phyloP scores from a whole-genome alignment of 179 eudicot species.

The Beta corolliflora region DNA sequence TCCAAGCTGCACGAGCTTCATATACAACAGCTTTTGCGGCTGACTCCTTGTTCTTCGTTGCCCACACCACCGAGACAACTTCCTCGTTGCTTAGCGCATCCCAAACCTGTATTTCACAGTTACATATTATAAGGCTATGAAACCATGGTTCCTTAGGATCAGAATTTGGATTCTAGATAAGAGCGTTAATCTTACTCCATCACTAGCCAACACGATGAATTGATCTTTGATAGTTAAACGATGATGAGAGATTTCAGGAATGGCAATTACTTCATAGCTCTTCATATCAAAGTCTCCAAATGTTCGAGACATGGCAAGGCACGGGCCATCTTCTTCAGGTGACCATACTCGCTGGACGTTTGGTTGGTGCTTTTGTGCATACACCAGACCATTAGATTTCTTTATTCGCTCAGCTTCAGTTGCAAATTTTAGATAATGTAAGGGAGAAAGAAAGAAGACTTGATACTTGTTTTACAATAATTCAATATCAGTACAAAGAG shows the following conservation, averaged over 20 bases:
- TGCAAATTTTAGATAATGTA: too few relatives aligned
- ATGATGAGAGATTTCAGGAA: slow-evolving; percentile 55
- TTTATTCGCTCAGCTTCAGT: slow-evolving; percentile 67
- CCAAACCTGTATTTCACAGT: slow-evolving; percentile 55
- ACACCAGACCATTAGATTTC: slow-evolving; percentile 56
- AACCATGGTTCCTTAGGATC: too few relatives aligned
- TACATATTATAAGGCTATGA: too few relatives aligned
- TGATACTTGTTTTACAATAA: too few relatives aligned
- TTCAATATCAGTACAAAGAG: too few relatives aligned
- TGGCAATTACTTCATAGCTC: slow-evolving; percentile 57
- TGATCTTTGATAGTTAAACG: slow-evolving; percentile 52
- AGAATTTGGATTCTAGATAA: too few relatives aligned
- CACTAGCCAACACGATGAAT: slow-evolving; percentile 70
- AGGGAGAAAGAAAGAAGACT: too few relatives aligned
- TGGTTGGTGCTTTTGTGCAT: slow-evolving; percentile 54
- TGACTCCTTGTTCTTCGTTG: slow-evolving; percentile 47
- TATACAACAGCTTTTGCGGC: slow-evolving; percentile 72
- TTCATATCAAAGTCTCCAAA: slow-evolving; percentile 73
- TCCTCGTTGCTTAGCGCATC: slow-evolving; percentile 73
- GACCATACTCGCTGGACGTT: slow-evolving; percentile 75
- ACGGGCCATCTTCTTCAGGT: slow-evolving; percentile 63
- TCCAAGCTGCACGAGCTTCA: slow-evolving; percentile 60
- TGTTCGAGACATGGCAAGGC: slow-evolving; percentile 88
- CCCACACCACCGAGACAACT: slow-evolving; percentile 47
- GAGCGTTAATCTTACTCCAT: slow-evolving; percentile 33